Evolutionary conservation across 305 asterid species (phyloP).

Genomic region (Fraxinus baroniana): DNA sequence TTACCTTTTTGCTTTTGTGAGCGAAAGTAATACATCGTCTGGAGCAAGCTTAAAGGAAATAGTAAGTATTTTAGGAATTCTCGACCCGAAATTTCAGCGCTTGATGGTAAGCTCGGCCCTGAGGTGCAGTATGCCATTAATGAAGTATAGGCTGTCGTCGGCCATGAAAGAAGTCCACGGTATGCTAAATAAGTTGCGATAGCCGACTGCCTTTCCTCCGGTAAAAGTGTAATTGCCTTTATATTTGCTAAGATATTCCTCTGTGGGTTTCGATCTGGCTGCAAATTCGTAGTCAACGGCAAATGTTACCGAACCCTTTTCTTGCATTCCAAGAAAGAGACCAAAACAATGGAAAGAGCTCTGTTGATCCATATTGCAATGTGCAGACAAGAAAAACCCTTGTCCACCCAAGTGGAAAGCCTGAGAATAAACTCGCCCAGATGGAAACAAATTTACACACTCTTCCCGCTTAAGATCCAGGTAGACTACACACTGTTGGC

Average conservation of each 20-base stretch:
- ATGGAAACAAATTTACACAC: conserved; percentile 33
- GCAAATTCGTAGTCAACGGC: conserved; percentile 29
- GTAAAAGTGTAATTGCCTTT: conserved; percentile 28
- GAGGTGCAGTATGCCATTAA: conserved; percentile 32
- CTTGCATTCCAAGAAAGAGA: conserved; percentile 35
- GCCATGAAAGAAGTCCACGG: conserved; percentile 36
- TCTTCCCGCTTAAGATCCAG: conserved; percentile 35
- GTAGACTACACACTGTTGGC: conserved; percentile 33
- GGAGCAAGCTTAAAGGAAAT: neutral
- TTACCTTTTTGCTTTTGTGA: neutral
- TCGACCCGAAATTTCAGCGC: conserved; percentile 2
- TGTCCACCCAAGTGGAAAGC: conserved; percentile 32
- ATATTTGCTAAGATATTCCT: conserved; percentile 21
- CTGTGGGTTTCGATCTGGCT: conserved; percentile 25
- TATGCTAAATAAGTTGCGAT: conserved; percentile 28
- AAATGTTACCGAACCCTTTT: conserved; percentile 31
- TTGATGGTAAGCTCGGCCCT: conserved; percentile 32
- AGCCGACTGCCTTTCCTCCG: conserved; percentile 31
- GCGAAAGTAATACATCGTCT: neutral
- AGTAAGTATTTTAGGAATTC: neutral
- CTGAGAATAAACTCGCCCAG: conserved; percentile 24
- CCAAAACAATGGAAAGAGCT: conserved; percentile 26
- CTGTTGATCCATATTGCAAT: conserved; percentile 36
- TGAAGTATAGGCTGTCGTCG: conserved; percentile 35
- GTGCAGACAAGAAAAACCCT: conserved; percentile 33